These are phyloP conservation scores for Turritis glabra DNA, from an alignment of 345 rosid genomes.

Conservation along the genomic window DNA sequence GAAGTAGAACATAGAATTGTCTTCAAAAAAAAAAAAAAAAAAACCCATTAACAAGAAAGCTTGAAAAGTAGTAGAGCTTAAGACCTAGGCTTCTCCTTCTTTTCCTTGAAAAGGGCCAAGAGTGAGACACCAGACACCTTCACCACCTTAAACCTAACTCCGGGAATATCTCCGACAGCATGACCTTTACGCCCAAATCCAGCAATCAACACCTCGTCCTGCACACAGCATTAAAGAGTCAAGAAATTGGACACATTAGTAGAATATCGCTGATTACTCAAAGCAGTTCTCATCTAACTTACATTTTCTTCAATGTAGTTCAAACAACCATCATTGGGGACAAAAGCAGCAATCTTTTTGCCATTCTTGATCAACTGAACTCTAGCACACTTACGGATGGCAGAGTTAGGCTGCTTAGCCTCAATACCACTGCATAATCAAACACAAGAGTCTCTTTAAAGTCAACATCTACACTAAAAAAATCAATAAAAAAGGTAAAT, in stretches of 20 bases:
- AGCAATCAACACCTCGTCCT: conserved; percentile 74
- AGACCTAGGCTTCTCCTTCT: conserved; percentile 74
- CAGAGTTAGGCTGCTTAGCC: conserved; percentile 99
- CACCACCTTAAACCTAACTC: conserved; percentile 78
- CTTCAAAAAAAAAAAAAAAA: neutral
- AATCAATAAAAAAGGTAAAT: neutral
- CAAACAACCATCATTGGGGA: conserved; percentile 95
- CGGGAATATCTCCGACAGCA: conserved; percentile 78
- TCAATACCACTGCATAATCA: conserved; percentile 71
- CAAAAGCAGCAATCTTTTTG: conserved; percentile 96
- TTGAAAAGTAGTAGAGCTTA: conserved; percentile 26
- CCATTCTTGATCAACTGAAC: conserved; percentile 95
- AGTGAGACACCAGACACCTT: conserved; percentile 77
- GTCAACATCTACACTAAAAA: neutral
- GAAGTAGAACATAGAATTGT: neutral
- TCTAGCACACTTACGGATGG: conserved; percentile 92
- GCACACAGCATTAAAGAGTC: conserved; percentile 1
- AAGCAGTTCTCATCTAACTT: neutral
- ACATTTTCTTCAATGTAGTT: conserved; percentile 95
- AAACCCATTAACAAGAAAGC: neutral
- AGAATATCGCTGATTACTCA: neutral
- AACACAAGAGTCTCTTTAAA: neutral
- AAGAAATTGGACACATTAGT: neutral
- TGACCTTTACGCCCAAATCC: conserved; percentile 65
- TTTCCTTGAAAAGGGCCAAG: conserved; percentile 65